Conservation (phyloP, 2,329 filamentous ascomycete species). For the Diaporthe amygdali region DNA sequence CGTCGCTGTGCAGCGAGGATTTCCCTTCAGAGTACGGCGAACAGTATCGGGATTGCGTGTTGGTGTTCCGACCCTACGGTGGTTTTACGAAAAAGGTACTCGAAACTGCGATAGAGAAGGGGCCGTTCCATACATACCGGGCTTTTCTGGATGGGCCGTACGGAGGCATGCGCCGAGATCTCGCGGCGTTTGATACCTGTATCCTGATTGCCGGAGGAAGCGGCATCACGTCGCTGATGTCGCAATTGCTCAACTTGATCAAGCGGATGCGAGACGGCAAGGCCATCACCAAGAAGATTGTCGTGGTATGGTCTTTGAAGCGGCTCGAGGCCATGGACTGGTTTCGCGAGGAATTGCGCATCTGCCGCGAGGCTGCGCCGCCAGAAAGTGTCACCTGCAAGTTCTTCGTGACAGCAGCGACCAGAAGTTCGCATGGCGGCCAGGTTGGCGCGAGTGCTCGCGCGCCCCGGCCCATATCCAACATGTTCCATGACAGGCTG, state of each 20-base stretch:
- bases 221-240: conserved; percentile 91
- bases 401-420: conserved; percentile 88
- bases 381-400: conserved; percentile 90
- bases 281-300: conserved; percentile 87
- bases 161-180: conserved; percentile 87
- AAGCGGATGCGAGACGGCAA: conserved; percentile 96
- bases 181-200: conserved; percentile 92
- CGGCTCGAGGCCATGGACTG: conserved; percentile 93
- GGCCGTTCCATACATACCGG: conserved; percentile 88
- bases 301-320: conserved; percentile 94
- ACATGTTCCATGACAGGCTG: conserved; percentile 82
- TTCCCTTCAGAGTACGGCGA: conserved; percentile 93
- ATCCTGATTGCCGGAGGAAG: conserved; percentile 93
- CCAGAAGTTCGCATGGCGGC: conserved; percentile 49
- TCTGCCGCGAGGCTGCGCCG: conserved; percentile 88
- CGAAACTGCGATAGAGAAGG: conserved; percentile 82
- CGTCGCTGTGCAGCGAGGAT: conserved; percentile 89
- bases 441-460: conserved; percentile 43
- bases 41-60: conserved; percentile 83
- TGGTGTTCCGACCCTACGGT: conserved; percentile 90
- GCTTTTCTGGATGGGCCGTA: conserved; percentile 95
- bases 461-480: conserved; percentile 70
- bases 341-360: conserved; percentile 94
- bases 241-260: conserved; percentile 90
- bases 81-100: conserved; percentile 88